Evolutionary conservation across 164 flowering plant genomes (phyloP), one percentile per base, ranked within the genome.

Genomic region (Warburgia ugandensis): DNA sequence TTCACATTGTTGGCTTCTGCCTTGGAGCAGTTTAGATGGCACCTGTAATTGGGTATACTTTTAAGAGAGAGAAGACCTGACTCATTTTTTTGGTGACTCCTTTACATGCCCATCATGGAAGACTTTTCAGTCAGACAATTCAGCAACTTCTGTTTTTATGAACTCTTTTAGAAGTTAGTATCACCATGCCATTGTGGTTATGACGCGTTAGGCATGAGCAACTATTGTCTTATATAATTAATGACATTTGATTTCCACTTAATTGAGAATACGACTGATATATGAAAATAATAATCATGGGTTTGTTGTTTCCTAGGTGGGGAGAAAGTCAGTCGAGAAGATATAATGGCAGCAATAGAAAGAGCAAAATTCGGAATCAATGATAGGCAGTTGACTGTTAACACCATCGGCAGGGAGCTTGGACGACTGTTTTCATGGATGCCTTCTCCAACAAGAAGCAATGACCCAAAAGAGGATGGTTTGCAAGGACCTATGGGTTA

Each of bases 291-390:
- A 11, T 13, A 40, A 40, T 44, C 5, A 11, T 43, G 23, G 13
- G 19, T 17, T 12, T 35, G 38, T 14, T 36, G 27, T 49, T 16
- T 46, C 74, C n/a, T n/a, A 92, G 96, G 95, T 60, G 75, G 77
- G 42, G 94, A 86, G 56, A 57, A 50, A 14, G 95, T 88, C 48
- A 32, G 72, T 11, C 76, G 95, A 63, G 99, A 92, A 72, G 95
- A 92, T 67, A 56, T 88, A 50, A 84, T 88, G 97, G 86, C 77
- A 65, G 94, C 96, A 19, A 68, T 92, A 51, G 99, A 88, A 59
- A 84, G 99, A 67, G 96, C 95, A 1, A 86, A 84, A 62, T 92
- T 71, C 73, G 99, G 99, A 16, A 88, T 88, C 66, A 80, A 73
- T 42, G 77, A 70, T 55, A 65, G 51, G 64, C 74, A 65, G 48